Evolutionary conservation across 139 green algal genomes (phyloP).

Genomic region (Micromonas pusilla): DNA sequence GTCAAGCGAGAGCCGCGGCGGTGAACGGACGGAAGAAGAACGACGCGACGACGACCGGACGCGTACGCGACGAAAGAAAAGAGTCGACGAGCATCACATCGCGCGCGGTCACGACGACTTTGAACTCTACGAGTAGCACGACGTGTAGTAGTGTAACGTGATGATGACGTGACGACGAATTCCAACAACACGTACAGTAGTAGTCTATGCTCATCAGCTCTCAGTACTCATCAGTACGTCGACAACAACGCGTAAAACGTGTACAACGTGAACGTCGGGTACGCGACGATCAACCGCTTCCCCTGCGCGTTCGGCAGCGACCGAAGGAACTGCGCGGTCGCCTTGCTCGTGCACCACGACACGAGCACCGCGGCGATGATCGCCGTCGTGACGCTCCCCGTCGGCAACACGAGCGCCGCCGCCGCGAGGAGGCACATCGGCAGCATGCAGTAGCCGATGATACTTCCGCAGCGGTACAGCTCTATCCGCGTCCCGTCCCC

Average conservation of each 20-base stretch:
- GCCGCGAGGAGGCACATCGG: not conserved
- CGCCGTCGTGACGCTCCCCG: not conserved
- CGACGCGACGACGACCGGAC: too few species aligned
- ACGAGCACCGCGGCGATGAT: not conserved
- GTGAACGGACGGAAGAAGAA: too few species aligned
- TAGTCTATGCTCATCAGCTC: too few species aligned
- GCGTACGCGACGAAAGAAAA: not conserved
- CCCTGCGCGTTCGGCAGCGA: not conserved
- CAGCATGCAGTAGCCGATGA: constrained; percentile 9
- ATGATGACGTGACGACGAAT: too few species aligned
- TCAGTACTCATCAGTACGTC: constrained; percentile 22
- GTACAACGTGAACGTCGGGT: constrained; percentile 19
- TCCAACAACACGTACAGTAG: too few species aligned
- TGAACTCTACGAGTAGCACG: too few species aligned
- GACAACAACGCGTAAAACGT: constrained; percentile 6
- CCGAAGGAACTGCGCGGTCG: not conserved
- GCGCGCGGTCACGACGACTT: not conserved
- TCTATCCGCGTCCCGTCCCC: not conserved
- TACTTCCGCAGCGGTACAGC: not conserved
- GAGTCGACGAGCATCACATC: not conserved
- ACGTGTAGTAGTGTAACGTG: too few species aligned
- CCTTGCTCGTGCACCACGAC: constrained; percentile 12
- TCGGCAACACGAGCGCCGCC: not conserved
- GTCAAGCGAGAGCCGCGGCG: too few species aligned
- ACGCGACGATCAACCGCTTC: constrained; percentile 15